Evolutionary conservation across 2,329 filamentous ascomycete genomes (phyloP).

Genomic region (Teratosphaeria nubilosa): DNA sequence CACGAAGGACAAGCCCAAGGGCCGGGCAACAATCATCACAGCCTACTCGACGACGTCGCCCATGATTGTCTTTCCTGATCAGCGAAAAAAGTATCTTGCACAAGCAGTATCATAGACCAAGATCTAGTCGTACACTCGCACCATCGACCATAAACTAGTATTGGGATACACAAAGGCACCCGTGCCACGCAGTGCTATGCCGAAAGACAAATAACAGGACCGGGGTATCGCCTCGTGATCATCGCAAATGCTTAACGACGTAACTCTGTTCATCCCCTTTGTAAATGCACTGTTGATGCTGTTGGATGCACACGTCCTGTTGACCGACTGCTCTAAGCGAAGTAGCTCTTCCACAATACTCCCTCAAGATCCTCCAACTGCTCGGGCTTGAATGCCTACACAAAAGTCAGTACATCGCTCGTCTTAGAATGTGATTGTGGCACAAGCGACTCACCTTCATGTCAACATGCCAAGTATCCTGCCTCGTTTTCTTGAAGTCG

Average conservation of each 20-base stretch:
- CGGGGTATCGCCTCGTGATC: not conserved
- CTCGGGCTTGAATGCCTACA: constrained; percentile 70
- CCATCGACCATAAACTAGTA: not conserved
- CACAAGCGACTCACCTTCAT: constrained; percentile 65
- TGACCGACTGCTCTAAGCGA: constrained; percentile 50
- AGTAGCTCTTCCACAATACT: constrained; percentile 99
- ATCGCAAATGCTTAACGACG: not conserved
- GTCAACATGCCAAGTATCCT: constrained; percentile 97
- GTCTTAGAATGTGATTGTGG: not conserved
- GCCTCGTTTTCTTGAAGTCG: constrained; percentile 98
- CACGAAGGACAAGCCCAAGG: not conserved
- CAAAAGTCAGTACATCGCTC: constrained; percentile 6
- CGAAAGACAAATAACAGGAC: not conserved
- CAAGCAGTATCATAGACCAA: not conserved
- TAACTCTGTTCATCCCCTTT: not conserved
- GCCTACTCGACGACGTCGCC: not conserved
- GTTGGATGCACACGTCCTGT: not conserved
- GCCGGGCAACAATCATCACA: not conserved
- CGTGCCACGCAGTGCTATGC: not conserved
- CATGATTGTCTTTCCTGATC: not conserved
- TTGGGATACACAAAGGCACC: not conserved
- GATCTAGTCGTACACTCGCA: not conserved
- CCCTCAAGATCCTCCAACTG: constrained; percentile 92
- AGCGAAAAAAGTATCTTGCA: not conserved
- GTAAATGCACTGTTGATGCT: not conserved